Percentiles rank a stretch among this genome's conserved stretches.
Conservation (phyloP, 2,329 filamentous ascomycete species). For the Macrophomina phaseolina region DNA sequence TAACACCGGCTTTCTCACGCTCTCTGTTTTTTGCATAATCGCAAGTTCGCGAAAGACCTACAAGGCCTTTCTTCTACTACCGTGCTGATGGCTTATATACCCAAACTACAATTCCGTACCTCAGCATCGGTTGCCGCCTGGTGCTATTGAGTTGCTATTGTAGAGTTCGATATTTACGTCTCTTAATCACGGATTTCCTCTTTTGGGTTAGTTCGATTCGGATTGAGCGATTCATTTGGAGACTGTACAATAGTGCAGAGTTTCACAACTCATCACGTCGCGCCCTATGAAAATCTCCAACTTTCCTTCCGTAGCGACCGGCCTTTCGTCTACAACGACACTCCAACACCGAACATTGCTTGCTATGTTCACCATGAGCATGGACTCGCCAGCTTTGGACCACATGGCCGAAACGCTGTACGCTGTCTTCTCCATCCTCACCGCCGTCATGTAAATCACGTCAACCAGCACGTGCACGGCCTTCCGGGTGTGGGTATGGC, state of each 20-base stretch:
- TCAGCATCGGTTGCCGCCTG: too few species aligned
- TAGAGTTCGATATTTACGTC: neutral
- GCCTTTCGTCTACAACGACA: neutral
- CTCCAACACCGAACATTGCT: neutral
- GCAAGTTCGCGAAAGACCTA: too few species aligned
- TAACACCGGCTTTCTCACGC: too few species aligned
- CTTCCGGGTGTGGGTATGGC: neutral
- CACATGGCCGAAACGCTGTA: neutral
- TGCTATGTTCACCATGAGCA: neutral
- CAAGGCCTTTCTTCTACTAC: too few species aligned
- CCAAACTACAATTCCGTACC: too few species aligned
- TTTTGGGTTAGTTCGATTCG: neutral
- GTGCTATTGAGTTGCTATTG: neutral
- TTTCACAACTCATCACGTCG: too few species aligned
- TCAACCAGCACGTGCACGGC: neutral
- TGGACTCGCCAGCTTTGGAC: neutral
- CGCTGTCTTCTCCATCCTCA: neutral
- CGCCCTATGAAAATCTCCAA: too few species aligned
- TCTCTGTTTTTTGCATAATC: too few species aligned
- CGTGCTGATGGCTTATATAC: too few species aligned
- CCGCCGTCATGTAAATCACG: neutral
- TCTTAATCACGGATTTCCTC: neutral
- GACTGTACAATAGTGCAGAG: too few species aligned
- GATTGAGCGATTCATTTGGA: too few species aligned
- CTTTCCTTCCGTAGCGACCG: too few species aligned